These are phyloP conservation scores for Pichia sp. DNA, from an alignment of 1,139 yeast genomes.

Conservation along the genomic window DNA sequence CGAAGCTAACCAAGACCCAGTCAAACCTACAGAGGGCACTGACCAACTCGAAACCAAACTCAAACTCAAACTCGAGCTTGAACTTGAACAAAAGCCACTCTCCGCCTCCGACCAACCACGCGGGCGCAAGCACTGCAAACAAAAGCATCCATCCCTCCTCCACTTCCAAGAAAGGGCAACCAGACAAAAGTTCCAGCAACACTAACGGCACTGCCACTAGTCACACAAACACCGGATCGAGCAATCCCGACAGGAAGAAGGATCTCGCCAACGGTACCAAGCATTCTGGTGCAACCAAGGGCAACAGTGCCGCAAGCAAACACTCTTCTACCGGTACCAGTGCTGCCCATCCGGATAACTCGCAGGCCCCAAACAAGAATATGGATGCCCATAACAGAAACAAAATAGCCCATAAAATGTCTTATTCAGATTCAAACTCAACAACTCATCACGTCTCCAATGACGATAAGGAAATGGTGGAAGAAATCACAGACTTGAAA, in stretches of 20 bases:
- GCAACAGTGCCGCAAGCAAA: background rate
- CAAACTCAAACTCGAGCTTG: conserved; percentile 7
- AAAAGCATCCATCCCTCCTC: background rate
- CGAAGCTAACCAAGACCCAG: conserved; percentile 30
- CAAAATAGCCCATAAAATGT: conserved; percentile 2
- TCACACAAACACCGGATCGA: background rate
- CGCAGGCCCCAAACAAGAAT: background rate
- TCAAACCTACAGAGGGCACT: conserved; percentile 32
- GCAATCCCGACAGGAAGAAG: background rate
- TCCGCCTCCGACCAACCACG: background rate
- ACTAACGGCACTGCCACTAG: background rate
- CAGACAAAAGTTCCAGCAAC: background rate
- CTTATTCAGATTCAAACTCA: background rate
- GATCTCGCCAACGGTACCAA: background rate
- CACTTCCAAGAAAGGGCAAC: background rate
- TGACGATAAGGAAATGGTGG: conserved; percentile 11
- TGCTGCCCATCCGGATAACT: background rate
- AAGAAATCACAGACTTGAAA: conserved; percentile 29
- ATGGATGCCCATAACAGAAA: background rate
- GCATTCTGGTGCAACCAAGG: background rate
- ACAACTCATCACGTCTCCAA: background rate
- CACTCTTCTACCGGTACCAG: background rate
- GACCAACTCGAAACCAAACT: conserved; percentile 19
- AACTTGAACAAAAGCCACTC: background rate
- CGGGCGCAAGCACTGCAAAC: background rate